Evolutionary conservation across 768 basidiomycete species (phyloP), one percentile per base, ranked within the genome.

Genomic region (Podaxis sp.): DNA sequence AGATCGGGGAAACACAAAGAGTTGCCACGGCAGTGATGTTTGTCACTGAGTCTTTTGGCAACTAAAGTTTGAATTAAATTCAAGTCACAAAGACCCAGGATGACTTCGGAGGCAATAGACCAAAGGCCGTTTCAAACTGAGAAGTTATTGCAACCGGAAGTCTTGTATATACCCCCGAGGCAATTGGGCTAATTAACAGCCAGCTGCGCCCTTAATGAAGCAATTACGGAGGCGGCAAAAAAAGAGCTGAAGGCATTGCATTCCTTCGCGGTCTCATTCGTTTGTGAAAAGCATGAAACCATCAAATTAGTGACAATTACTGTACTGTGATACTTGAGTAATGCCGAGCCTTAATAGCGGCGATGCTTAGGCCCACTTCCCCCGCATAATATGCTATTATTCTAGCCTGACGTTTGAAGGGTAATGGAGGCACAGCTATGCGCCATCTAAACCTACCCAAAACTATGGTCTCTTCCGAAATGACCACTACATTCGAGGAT

Each of bases 21-120:
- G 24, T 33, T 53, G 61, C 39, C 54, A 48, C 52, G 52, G 61
- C 22, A 48, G 22, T 36, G 53, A 62, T 55, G 53, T 38, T 55
- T 55, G 61, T 62, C 61, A 61, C 39, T 26, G 40, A 24, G 38
- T 19, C 26, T 52, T 42, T 22, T 52, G 48, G 39, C 38, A 11
- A 24, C 36, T 8, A 36, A 24, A 19, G 42, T 46, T 30, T 22
- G 15, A 22, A 26, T 53, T 26, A 38, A 39, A 53, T 60, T 52
- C 59, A 52, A 44, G 24, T 52, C 38, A 56, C 54, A 24, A 39
- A 39, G 28, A n/a, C 44, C 19, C n/a, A 46, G 40, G 40, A 24
- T 39, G 49, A 24, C 52, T 12, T 19, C 59, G 52, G 59, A 28
- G 13, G 59, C 59, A 61, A 33, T 61, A 61, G 26, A 53, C 12